phyloP scores from a whole-genome alignment of 495 filamentous ascomycete genomes.

The Trypethelium eluteriae region DNA sequence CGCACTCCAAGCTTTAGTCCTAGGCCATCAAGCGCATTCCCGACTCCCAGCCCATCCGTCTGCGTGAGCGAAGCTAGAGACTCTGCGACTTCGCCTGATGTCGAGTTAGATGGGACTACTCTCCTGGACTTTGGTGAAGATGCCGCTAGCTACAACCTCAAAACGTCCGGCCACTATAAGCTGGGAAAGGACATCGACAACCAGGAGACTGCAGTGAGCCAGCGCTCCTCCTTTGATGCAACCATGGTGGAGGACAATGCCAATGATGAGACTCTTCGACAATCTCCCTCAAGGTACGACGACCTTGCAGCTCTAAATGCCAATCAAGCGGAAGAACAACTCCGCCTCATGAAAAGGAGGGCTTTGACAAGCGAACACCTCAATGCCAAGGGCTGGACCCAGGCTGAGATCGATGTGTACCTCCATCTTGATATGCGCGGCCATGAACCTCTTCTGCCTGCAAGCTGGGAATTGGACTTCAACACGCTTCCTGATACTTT shows the following conservation, averaged over 20 bases:
- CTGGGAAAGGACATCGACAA: background rate
- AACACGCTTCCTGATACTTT: slow-evolving; percentile 49
- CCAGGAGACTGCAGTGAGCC: background rate
- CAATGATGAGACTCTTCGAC: background rate
- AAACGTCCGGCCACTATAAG: background rate
- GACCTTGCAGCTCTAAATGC: background rate
- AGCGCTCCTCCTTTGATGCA: background rate
- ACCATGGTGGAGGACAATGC: background rate
- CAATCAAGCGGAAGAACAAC: background rate
- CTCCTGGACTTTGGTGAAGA: background rate
- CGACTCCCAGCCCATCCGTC: background rate
- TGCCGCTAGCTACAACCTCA: slow-evolving; percentile 1
- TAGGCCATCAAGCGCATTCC: background rate
- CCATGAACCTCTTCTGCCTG: slow-evolving; percentile 51
- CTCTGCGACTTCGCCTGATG: background rate
- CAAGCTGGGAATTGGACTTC: slow-evolving; percentile 54
- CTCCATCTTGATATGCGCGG: slow-evolving; percentile 42
- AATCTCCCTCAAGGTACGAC: background rate
- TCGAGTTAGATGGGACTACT: background rate
- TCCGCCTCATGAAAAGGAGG: background rate
- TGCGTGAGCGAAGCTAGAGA: background rate
- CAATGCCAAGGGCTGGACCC: background rate
- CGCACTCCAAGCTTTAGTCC: background rate
- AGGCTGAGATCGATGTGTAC: background rate
- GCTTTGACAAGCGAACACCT: background rate